Percentiles rank a stretch among this genome's conserved stretches.
phyloP scores from a whole-genome alignment of 2,329 filamentous ascomycete genomes.

The Chalara sp. region DNA sequence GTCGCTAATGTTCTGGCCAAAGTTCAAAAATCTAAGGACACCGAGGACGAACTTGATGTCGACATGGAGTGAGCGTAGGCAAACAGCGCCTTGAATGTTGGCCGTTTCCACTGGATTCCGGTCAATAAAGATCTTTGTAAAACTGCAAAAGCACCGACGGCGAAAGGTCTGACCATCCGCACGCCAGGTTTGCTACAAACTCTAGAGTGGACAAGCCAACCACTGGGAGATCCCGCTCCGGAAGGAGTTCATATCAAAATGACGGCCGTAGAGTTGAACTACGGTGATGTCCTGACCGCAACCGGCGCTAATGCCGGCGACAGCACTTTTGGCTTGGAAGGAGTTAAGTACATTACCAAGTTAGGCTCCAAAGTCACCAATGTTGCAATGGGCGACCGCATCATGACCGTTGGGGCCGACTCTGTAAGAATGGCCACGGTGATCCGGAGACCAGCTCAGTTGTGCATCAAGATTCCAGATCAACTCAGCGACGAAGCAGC shows the following conservation, averaged over 20 bases:
- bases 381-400: too few species aligned
- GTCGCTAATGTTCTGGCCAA: too few species aligned
- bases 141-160: not conserved
- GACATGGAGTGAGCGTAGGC: not conserved
- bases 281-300: slow-evolving; percentile 7
- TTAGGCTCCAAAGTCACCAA: too few species aligned
- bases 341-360: too few species aligned
- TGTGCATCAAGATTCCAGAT: slow-evolving; percentile 28
- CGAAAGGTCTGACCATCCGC: not conserved
- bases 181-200: not conserved
- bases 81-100: not conserved
- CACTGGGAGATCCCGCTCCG: not conserved
- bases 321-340: not conserved
- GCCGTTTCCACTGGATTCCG: not conserved
- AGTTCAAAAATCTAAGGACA: not conserved
- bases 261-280: not conserved
- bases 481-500: not conserved
- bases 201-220: not conserved
- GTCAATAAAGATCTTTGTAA: not conserved
- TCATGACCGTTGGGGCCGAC: not conserved
- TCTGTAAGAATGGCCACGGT: slow-evolving; percentile 5
- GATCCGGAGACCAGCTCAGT: slow-evolving; percentile 3
- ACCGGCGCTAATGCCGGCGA: slow-evolving; percentile 10
- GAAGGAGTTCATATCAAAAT: not conserved
- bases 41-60: not conserved